Evolutionary conservation across 2,329 filamentous ascomycete genomes (phyloP), one percentile per base, ranked within the genome.

Genomic region (Ophioceras dolichostomum): DNA sequence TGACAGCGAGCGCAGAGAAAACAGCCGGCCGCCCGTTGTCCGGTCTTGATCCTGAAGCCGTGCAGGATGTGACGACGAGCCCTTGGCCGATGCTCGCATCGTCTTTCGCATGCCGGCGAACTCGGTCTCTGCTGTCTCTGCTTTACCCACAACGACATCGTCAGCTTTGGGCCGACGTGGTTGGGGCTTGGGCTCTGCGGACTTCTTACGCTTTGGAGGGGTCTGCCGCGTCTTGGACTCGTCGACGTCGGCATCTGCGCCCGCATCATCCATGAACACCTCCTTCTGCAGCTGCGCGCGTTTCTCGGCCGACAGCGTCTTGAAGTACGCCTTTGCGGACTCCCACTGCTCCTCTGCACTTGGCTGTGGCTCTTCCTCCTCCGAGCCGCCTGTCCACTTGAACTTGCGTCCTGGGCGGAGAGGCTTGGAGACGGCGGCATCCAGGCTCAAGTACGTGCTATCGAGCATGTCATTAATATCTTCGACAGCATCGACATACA

Each of bases 71-170:
- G n/a, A n/a, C n/a, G n/a, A n/a, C n/a, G n/a, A n/a, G n/a, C n/a
- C n/a, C n/a, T n/a, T n/a, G n/a, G n/a, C n/a, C n/a, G 59, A 54
- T 16, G 58, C 60, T 41, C 87, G 72, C 83, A 94, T 83, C 2
- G 83, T 85, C 36, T 67, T 70, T 40, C 79, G 78, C 65, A 94
- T 84, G 1, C n/a, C n/a, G n/a, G n/a, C n/a, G n/a, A n/a, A n/a
- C n/a, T n/a, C n/a, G n/a, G n/a, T n/a, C n/a, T n/a, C n/a, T n/a
- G n/a, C n/a, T n/a, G n/a, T n/a, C n/a, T n/a, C n/a, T n/a, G n/a
- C n/a, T n/a, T n/a, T n/a, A n/a, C n/a, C n/a, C n/a, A n/a, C n/a
- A n/a, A n/a, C n/a, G n/a, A n/a, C n/a, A n/a, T n/a, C n/a, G n/a
- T n/a, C n/a, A n/a, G n/a, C n/a, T n/a, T n/a, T n/a, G 45, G 10